These are phyloP conservation scores for Fusarium veterinarium DNA, from an alignment of 2,329 filamentous ascomycete species.

Conservation along the genomic window DNA sequence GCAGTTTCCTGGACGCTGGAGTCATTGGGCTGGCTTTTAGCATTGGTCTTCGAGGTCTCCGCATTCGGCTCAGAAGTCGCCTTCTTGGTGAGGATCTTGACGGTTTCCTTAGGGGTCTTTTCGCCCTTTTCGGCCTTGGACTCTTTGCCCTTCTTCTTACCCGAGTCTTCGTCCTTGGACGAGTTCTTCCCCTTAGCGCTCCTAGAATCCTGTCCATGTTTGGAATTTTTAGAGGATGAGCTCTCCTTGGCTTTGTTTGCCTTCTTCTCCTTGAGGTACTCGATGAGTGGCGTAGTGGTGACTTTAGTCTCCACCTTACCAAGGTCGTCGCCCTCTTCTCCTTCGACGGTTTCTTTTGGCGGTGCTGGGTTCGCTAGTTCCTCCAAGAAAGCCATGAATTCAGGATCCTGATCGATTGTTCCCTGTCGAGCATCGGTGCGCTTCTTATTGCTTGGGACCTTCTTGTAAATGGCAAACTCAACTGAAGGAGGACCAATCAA, in stretches of 20 bases:
- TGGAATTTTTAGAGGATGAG: constrained; percentile 56
- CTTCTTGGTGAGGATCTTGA: constrained; percentile 73
- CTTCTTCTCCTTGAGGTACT: constrained; percentile 92
- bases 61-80: constrained; percentile 61
- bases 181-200: constrained; percentile 60
- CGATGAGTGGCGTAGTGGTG: constrained; percentile 87
- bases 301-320: constrained; percentile 68
- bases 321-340: constrained; percentile 55
- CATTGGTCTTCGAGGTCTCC: constrained; percentile 58
- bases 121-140: constrained; percentile 69
- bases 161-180: constrained; percentile 60
- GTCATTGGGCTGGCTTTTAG: constrained; percentile 50
- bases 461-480: constrained; percentile 86
- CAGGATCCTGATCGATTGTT: constrained; percentile 95
- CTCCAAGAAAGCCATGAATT: constrained; percentile 94
- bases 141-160: constrained; percentile 71
- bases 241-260: constrained; percentile 75
- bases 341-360: constrained; percentile 57
- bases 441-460: constrained; percentile 78
- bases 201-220: constrained; percentile 67
- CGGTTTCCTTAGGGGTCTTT: constrained; percentile 65
- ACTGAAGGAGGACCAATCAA: constrained; percentile 83
- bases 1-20: constrained; percentile 48
- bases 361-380: constrained; percentile 78
- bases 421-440: constrained; percentile 88